Base-by-base conservation (phyloP, 1,284 basidiomycete genomes). In the Wallemia mellicola region DNA sequence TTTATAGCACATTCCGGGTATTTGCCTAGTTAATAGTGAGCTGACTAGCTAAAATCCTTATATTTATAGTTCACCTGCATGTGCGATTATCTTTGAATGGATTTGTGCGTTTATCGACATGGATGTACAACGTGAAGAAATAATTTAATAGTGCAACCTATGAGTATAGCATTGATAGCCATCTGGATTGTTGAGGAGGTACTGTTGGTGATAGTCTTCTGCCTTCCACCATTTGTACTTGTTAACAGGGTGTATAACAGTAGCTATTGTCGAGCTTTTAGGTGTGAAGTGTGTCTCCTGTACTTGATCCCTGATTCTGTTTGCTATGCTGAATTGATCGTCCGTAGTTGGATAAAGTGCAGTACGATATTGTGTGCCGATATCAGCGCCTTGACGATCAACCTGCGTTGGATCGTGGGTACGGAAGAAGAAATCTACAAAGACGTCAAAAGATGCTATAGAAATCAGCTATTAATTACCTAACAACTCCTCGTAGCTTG, bases 361-460 rank as follows among this genome's bases (percentile, higher is more conserved):
- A 1, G 86, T 89, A 59, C 92, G 84, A 71, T 96, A 96, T 70
- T 96, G 86, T 24, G 78, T 79, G 27, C 87, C 87, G 1, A 65
- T 67, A 66, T 91, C 86, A 1, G 69, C 75, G 19, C 87, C 87
- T 68, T 91, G 87, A 19, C 74, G 71, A 69, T 91, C 79, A 58
- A 76, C 66, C 0, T 84, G 86, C 25, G 88, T 94, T 1, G 92
- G 87, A 66, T 96, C 89, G 68, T 98, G 92, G 0, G 86, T 91
- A 57, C 91, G 78, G 69, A 86, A 91, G 71, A 91, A 89, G 73
- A 88, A 89, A 71, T 92, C 87, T 80, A 68, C n/a, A n/a, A n/a
- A n/a, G n/a, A n/a, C n/a, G n/a, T n/a, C n/a, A n/a, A n/a, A n/a
- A n/a, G n/a, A n/a, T n/a, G n/a, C n/a, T n/a, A n/a, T n/a, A n/a